Percentiles rank a stretch among this genome's conserved stretches.
Evolutionary conservation across 1,284 basidiomycete genomes (phyloP).

Genomic region (Heterobasidion occidentale): DNA sequence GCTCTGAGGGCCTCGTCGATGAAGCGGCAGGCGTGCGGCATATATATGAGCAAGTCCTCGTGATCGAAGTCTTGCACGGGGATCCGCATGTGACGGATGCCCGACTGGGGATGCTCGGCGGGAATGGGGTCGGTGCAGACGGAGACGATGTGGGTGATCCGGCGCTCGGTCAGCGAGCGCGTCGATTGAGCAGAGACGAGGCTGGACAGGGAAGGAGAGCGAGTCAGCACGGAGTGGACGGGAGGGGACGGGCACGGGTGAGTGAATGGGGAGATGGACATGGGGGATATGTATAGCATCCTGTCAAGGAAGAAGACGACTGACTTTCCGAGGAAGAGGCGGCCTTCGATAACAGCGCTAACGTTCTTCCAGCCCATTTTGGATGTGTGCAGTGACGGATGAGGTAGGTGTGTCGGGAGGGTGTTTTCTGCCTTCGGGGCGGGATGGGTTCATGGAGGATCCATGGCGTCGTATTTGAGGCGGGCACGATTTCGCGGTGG

Average conservation of each 20-base stretch:
- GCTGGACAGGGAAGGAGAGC: conserved; percentile 28
- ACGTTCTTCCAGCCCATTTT: conserved; percentile 63
- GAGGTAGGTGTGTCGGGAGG: not conserved
- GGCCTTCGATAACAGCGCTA: conserved; percentile 59
- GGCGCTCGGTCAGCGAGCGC: conserved; percentile 64
- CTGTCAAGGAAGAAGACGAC: conserved; percentile 19
- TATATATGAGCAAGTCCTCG: conserved; percentile 72
- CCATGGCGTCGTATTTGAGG: not conserved
- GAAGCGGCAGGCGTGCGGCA: conserved; percentile 73
- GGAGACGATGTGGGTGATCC: conserved; percentile 71
- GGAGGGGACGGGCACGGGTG: conserved; percentile 7
- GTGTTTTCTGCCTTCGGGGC: not conserved
- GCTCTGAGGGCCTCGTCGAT: conserved; percentile 64
- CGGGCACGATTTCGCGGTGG: not conserved
- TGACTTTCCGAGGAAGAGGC: conserved; percentile 72
- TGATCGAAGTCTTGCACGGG: conserved; percentile 77
- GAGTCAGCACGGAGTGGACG: conserved; percentile 2
- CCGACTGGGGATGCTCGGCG: conserved; percentile 66
- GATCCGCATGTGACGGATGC: conserved; percentile 62
- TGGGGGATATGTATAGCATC: not conserved
- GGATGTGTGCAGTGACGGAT: conserved; percentile 5
- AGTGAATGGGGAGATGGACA: conserved; percentile 17
- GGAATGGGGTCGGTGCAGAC: conserved; percentile 69
- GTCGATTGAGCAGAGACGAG: conserved; percentile 66
- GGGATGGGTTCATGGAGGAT: not conserved